Evolutionary conservation across 306 rosid genomes (phyloP), one percentile per base, ranked within the genome.

Genomic region (Crotalaria pallida): DNA sequence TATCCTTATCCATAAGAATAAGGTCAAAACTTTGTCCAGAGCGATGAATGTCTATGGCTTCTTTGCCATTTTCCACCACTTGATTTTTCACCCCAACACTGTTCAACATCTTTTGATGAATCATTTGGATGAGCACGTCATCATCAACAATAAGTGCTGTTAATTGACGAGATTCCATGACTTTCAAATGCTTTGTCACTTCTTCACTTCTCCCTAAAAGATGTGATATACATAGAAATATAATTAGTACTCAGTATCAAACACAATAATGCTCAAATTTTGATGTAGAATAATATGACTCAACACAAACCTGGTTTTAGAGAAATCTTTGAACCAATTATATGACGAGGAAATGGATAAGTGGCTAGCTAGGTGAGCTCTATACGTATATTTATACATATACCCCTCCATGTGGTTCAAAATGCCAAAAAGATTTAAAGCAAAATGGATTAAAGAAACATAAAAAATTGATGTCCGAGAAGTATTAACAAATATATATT

Each of bases 91-190:
- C 76, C 24, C 89, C 96, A 26, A 79, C 60, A 16, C 36, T 83
- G 1, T 67, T 69, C 82, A 90, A 49, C 15, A 86, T 66, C 51
- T 55, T 83, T 29, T 17, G 38, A 34, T 88, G 91, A 63, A 90
- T 58, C 58, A 22, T 79, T 76, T 80, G 84, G 58, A 56, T 63
- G 15, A 83, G 34, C 7, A 10, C 22, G 79, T 80, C 74, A 18
- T 90, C 96, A 22, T 90, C 94, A n/a, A 90, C 96, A 1, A 88
- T 73, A 5, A 90, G 89, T 44, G 91, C 92, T 49, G 31, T 84
- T 5, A 86, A 63, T 24, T 59, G 61, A 44, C 10, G 38, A 9
- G 24, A 0, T 22, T 23, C 79, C 65, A 59, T 72, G 3, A 55
- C 53, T 45, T 23, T 23, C 33, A 50, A 7, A 45, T 27, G 23